These are phyloP conservation scores for Tolypocladium paradoxum DNA, from an alignment of 2,329 filamentous ascomycete genomes.

Conservation along the genomic window DNA sequence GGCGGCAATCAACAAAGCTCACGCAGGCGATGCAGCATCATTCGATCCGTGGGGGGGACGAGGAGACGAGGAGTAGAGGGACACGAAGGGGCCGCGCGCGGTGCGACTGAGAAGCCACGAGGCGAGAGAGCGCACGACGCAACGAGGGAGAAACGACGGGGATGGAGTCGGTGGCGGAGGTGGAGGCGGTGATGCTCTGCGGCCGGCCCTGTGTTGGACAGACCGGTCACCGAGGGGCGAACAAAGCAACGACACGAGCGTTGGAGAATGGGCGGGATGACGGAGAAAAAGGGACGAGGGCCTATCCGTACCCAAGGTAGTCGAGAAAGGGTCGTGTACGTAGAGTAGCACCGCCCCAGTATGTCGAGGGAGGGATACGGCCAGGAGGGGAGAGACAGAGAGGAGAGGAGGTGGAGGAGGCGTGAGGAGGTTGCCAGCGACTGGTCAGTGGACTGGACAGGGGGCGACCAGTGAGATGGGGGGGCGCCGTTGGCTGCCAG, in stretches of 20 bases:
- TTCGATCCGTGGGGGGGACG: not conserved
- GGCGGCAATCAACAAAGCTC: conserved; percentile 2
- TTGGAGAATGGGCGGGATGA: not conserved
- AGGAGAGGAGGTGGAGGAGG: not conserved
- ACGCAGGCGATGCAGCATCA: conserved; percentile 2
- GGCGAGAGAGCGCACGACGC: not conserved
- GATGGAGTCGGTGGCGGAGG: not conserved
- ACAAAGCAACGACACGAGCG: not conserved
- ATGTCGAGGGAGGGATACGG: not conserved
- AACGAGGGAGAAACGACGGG: not conserved
- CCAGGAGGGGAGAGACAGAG: not conserved
- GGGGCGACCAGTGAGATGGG: not conserved
- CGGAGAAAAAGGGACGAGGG: not conserved
- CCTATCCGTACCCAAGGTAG: not conserved
- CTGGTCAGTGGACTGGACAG: not conserved
- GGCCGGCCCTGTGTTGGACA: not conserved
- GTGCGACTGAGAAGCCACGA: not conserved
- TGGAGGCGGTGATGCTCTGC: not conserved
- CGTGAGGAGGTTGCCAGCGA: not conserved
- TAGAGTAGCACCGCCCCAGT: not conserved
- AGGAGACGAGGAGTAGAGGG: not conserved
- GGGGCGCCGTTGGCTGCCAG: not conserved
- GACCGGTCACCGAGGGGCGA: not conserved
- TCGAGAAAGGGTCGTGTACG: not conserved
- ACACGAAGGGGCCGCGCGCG: not conserved